These are phyloP conservation scores for Spergularia azorica DNA, from an alignment of 179 eudicot species.

Conservation along the genomic window DNA sequence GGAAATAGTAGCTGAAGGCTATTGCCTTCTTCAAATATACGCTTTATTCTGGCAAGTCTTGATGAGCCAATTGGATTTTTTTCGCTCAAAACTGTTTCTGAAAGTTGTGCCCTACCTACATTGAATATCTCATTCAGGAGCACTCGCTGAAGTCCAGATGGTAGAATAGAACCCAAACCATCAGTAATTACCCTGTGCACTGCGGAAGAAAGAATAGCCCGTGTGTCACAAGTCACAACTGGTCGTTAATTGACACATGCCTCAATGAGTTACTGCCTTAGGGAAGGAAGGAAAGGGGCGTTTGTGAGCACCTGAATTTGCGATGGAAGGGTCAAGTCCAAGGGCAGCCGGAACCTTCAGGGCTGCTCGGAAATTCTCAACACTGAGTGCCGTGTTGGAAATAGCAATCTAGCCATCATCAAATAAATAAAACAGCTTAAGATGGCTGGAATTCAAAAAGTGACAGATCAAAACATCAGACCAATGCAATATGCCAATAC, in stretches of 20 bases:
- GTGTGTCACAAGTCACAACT: not conserved
- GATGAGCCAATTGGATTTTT: constrained; percentile 81
- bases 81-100: constrained; percentile 69
- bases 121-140: constrained; percentile 78
- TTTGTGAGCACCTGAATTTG: constrained; percentile 65
- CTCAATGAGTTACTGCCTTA: too few species aligned
- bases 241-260: too few species aligned
- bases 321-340: constrained; percentile 86
- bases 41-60: constrained; percentile 72
- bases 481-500: constrained; percentile 41
- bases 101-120: constrained; percentile 86
- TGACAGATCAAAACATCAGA: constrained; percentile 13
- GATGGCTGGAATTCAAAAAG: not conserved
- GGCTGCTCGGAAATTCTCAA: constrained; percentile 91
- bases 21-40: constrained; percentile 83
- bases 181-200: constrained; percentile 74
- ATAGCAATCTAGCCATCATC: constrained; percentile 64
- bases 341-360: constrained; percentile 96
- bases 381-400: constrained; percentile 77
- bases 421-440: constrained; percentile 11
- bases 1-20: constrained; percentile 98
- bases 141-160: constrained; percentile 64
- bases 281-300: not conserved
- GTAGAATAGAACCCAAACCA: constrained; percentile 66
- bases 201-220: constrained; percentile 36